Base-by-base conservation (phyloP, 805 yeast species). In the Kuraishia cidri region DNA sequence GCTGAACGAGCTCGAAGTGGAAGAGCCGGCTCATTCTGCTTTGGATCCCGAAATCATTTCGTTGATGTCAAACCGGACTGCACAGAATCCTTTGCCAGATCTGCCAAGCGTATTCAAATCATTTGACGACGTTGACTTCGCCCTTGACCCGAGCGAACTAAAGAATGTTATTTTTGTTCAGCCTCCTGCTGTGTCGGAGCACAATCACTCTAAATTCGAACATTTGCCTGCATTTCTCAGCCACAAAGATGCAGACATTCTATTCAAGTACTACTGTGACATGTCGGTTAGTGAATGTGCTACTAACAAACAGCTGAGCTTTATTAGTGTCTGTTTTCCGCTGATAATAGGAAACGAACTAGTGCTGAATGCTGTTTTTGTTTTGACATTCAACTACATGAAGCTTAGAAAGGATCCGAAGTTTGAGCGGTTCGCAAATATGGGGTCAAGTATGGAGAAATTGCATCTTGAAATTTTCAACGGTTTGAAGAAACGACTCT, bases 321-420 rank as follows among this genome's bases (percentile, higher is more conserved):
- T 44, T 18, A 15, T 44, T 15, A 34, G 28, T 9, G 35, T 44
- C 10, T 37, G 41, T 24, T 29, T 36, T 4, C 47, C 47, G 7
- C 19, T 44, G n/a, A 42, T 42, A 2, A 25, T 40, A 20, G 46
- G 46, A 16, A 44, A 38, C 23, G 34, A 35, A 3, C 30, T 41
- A 3, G 41, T 38, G 13, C 28, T 44, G 23, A 44, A 42, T 27
- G 30, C 30, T 12, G 44, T 37, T 30, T 30, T 44, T n/a, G 29
- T 42, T n/a, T 35, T 34, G 7, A 35, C 47, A 5, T 44, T 33
- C 13, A 35, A 36, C 28, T 41, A 34, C n/a, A 27, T 36, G 34
- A 22, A 16, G 7, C 23, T 28, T 20, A 33, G 29, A 12, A 28
- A 33, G 3, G 19, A 24, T 6, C 12, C 15, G 22, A 10, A 17